A percentile compares a stretch with the other conserved stretches of the same genome.
Conservation (phyloP, 345 rosid genomes). For the Eucalyptus tenuipes region DNA sequence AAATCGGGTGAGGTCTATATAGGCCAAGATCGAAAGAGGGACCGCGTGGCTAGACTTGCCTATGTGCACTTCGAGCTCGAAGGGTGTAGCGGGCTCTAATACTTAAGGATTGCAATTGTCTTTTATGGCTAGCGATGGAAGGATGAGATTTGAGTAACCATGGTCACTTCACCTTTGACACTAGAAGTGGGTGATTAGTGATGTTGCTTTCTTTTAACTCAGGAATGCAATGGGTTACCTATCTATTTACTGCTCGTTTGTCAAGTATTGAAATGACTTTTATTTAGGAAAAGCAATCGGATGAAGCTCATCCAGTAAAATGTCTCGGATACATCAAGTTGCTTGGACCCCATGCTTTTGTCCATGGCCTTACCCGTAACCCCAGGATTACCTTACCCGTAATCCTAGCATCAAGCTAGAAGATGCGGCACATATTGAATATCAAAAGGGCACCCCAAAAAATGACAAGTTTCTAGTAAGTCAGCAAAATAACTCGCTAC, state of each 20-base stretch:
- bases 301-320: not conserved
- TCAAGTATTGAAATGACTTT: too few relatives aligned
- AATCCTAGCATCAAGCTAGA: not conserved
- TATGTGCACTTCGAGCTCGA: too few relatives aligned
- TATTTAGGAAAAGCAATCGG: not conserved
- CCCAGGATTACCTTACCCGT: not conserved
- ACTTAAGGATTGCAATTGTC: not conserved
- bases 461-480: not conserved
- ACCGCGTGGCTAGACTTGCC: too few relatives aligned
- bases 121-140: not conserved
- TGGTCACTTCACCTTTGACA: not conserved
- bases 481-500: not conserved
- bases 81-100: accelerated
- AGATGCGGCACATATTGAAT: not conserved
- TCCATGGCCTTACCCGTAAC: not conserved
- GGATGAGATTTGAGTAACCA: not conserved
- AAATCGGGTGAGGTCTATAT: too few relatives aligned
- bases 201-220: not conserved
- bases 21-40: too few relatives aligned
- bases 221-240: not conserved
- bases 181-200: not conserved
- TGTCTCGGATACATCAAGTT: not conserved
- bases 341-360: not conserved
- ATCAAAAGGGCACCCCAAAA: not conserved
- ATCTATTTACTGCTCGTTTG: not conserved